Base-by-base conservation (phyloP, 306 rosid species). In the Medicago lupulina region DNA sequence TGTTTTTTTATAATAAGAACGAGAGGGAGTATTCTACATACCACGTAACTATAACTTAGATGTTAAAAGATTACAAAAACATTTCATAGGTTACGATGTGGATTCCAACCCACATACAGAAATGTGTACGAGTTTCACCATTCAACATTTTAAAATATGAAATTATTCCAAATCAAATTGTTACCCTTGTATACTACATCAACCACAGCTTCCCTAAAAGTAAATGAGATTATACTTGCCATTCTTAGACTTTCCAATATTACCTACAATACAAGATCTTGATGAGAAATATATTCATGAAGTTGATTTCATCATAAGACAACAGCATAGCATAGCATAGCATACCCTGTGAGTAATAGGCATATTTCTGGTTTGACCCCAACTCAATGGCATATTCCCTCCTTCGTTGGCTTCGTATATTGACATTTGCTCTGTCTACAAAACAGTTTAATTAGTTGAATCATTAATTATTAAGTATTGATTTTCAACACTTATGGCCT, bases 211-310 rank as follows among this genome's bases (percentile, higher is more conserved):
- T 94, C 97, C 83, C 98, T 89, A 67, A 87, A 94, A 13, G 94
- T 86, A 75, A 94, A 94, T 62, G 98, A 94, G 78, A 94, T 91
- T 36, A 94, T 87, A 78, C 94, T 94, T 28, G 98, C 84, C 98
- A 91, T 89, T 68, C 98, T 91, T 76, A 91, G 71, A 81, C 97
- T 91, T 84, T 93, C 98, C 79, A 88, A 81, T 60, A 93, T 82
- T 19, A 91, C 91, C 98, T 93, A 88, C 44, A 79, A 85, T 25
- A 59, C 60, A 50, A 58, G 43, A 49, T 28, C 60, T 34, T 67
- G 2, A 5, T 61, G 2, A 81, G 73, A 72, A 78, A 54, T 71
- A 39, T 60, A 67, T 67, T 54, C 46, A 59, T 21, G 38, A 71
- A 74, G n/a, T 58, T 75, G 11, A 51, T 38, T 64, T 64, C 28